phyloP scores from a whole-genome alignment of 768 basidiomycete species.

The Lactarius evosmus region DNA sequence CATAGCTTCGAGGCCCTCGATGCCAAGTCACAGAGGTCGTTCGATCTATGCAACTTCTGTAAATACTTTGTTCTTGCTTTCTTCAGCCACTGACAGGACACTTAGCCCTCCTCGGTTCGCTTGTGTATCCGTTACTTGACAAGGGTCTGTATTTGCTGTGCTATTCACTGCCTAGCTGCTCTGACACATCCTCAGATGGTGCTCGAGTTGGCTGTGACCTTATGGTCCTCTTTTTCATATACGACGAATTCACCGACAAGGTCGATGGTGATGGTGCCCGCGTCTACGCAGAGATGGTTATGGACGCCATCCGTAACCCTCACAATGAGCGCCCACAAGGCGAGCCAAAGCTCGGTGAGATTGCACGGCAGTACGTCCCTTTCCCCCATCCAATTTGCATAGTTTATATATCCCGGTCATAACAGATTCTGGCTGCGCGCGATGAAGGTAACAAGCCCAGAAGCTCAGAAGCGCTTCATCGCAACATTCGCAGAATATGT shows the following conservation, averaged over 20 bases:
- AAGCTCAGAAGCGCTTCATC: conserved; percentile 38
- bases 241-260: conserved; percentile 50
- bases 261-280: conserved; percentile 34
- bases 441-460: conserved; percentile 30
- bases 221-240: conserved; percentile 49
- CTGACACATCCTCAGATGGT: background rate
- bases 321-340: conserved; percentile 35
- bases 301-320: conserved; percentile 40
- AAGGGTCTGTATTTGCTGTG: conserved; percentile 32
- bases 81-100: background rate
- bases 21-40: conserved; percentile 38
- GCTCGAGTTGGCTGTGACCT: conserved; percentile 46
- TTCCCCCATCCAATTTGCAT: background rate
- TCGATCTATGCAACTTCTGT: conserved; percentile 41
- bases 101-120: conserved; percentile 38
- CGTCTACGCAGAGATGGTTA: conserved; percentile 35
- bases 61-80: background rate
- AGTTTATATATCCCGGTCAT: background rate
- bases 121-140: conserved; percentile 36
- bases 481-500: conserved; percentile 37
- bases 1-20: conserved; percentile 39
- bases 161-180: background rate
- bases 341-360: conserved; percentile 41
- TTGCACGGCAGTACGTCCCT: conserved; percentile 39
- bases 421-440: conserved; percentile 2